phyloP scores from a whole-genome alignment of 805 yeast genomes.

The Saturnispora halmiae region DNA sequence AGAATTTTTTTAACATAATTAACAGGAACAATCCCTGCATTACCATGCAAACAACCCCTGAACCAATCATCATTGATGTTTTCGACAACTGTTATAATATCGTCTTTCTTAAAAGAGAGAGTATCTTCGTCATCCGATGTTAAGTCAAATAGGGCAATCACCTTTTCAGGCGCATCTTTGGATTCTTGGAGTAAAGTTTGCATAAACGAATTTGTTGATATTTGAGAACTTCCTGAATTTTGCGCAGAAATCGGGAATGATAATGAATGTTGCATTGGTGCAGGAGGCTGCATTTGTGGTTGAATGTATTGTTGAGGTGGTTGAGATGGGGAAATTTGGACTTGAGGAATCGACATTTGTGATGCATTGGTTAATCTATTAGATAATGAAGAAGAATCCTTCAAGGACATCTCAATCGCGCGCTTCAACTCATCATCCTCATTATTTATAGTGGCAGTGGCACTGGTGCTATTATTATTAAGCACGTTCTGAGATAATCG shows the following conservation, averaged over 20 bases:
- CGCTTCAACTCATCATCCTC: conserved; percentile 79
- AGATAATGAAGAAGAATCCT: conserved; percentile 39
- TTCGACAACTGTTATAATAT: conserved; percentile 78
- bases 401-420: conserved; percentile 64
- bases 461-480: too few species aligned
- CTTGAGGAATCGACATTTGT: conserved; percentile 6
- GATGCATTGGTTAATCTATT: conserved; percentile 2
- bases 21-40: conserved; percentile 81
- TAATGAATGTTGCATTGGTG: neutral
- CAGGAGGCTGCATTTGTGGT: conserved; percentile 10
- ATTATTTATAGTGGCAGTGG: too few species aligned
- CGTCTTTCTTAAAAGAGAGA: conserved; percentile 78
- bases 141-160: conserved; percentile 78
- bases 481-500: too few species aligned
- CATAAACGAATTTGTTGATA: neutral
- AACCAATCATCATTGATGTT: conserved; percentile 92
- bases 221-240: conserved; percentile 12
- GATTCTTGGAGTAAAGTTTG: conserved; percentile 8
- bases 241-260: neutral
- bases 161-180: conserved; percentile 30
- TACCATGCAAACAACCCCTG: conserved; percentile 77
- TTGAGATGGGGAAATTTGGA: conserved; percentile 9
- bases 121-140: conserved; percentile 77
- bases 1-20: conserved; percentile 80
- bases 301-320: conserved; percentile 15